These are phyloP conservation scores for Fusarium sp. DNA, from an alignment of 2,329 filamentous ascomycete genomes.

Conservation along the genomic window DNA sequence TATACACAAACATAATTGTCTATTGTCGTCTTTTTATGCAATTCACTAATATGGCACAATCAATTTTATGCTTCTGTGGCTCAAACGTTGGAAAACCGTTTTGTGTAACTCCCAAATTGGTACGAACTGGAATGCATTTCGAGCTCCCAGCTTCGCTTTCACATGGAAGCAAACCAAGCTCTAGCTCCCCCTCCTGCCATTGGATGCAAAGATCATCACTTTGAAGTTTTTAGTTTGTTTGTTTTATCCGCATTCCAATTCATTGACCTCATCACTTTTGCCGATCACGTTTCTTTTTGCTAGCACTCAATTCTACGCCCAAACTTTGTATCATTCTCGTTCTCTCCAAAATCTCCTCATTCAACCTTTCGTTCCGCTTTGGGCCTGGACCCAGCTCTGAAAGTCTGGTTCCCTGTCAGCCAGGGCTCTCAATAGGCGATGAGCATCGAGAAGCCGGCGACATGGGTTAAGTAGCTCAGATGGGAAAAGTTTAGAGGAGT, in stretches of 20 bases:
- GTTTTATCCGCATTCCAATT: slow-evolving; percentile 2
- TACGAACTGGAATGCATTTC: slow-evolving; percentile 6
- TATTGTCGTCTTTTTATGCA: slow-evolving; percentile 2
- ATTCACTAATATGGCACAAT: not conserved
- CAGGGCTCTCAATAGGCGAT: slow-evolving; percentile 28
- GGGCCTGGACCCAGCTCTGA: slow-evolving; percentile 22
- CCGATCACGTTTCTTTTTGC: slow-evolving; percentile 1
- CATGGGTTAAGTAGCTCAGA: slow-evolving; percentile 12
- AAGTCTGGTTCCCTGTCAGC: slow-evolving; percentile 13
- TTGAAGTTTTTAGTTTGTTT: slow-evolving; percentile 4
- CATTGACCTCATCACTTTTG: slow-evolving; percentile 26
- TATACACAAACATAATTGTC: slow-evolving; percentile 6
- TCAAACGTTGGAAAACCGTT: slow-evolving; percentile 25
- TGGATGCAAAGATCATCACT: slow-evolving; percentile 35
- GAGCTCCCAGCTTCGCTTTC: slow-evolving; percentile 8
- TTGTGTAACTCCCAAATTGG: slow-evolving; percentile 19
- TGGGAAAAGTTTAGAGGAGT: slow-evolving; percentile 22
- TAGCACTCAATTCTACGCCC: not conserved
- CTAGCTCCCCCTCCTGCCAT: slow-evolving; percentile 21
- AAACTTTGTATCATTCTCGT: not conserved
- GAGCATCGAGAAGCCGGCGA: slow-evolving; percentile 18
- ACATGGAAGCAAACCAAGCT: slow-evolving; percentile 20
- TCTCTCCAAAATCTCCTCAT: slow-evolving; percentile 12
- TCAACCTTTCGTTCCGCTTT: slow-evolving; percentile 23
- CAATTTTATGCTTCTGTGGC: slow-evolving; percentile 18